Evolutionary conservation across 768 basidiomycete species (phyloP).

Genomic region (Pleurotus tuber-regium): DNA sequence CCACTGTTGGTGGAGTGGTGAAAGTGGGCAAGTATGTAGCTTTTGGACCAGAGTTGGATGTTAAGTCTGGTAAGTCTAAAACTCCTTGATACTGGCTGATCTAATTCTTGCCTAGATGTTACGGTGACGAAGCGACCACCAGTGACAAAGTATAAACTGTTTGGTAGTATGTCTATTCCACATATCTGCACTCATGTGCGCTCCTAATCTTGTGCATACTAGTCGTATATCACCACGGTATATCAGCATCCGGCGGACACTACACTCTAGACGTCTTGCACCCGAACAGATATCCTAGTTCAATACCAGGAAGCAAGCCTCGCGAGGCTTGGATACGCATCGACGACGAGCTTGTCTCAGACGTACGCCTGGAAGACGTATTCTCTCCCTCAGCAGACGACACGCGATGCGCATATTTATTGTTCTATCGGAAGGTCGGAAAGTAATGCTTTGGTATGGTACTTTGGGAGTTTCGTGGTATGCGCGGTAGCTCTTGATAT

Average conservation of each 20-base stretch:
- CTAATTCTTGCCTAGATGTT: conserved; percentile 41
- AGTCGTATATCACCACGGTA: conserved; percentile 94
- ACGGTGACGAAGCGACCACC: conserved; percentile 50
- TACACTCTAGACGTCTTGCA: conserved; percentile 92
- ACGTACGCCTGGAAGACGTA: conserved; percentile 71
- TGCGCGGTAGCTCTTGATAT: not conserved
- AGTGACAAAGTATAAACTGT: conserved; percentile 70
- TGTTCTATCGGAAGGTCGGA: conserved; percentile 68
- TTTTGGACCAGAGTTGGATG: conserved; percentile 75
- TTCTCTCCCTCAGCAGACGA: conserved; percentile 60
- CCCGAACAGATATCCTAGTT: conserved; percentile 53
- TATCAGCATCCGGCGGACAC: conserved; percentile 88
- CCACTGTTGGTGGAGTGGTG: conserved; percentile 67
- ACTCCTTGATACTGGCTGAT: conserved; percentile 1
- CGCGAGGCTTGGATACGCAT: conserved; percentile 87
- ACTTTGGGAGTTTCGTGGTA: too few species aligned
- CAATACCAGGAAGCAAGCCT: conserved; percentile 29
- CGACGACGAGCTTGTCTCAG: conserved; percentile 86
- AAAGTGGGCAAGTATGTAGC: conserved; percentile 83
- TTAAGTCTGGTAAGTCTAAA: conserved; percentile 57
- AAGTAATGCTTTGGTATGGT: not conserved
- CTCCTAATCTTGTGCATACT: conserved; percentile 1
- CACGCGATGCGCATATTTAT: conserved; percentile 74
- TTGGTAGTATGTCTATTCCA: conserved; percentile 59
- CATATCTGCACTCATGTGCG: not conserved